Evolutionary conservation across 2,329 filamentous ascomycete genomes (phyloP).

Genomic region (Colletotrichum shisoi): DNA sequence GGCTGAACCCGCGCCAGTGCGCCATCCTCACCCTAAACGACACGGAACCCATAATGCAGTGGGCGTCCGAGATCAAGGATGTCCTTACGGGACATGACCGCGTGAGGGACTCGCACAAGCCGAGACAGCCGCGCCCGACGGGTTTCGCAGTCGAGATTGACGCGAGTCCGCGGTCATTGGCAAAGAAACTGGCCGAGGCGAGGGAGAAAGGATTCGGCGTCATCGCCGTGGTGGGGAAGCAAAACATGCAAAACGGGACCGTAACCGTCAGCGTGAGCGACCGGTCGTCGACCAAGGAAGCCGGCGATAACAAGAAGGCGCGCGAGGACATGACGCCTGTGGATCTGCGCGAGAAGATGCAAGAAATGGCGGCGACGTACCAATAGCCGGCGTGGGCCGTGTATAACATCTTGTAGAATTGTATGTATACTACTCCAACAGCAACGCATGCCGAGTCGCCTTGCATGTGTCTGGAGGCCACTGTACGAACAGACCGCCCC

Average conservation of each 20-base stretch:
- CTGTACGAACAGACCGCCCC: conserved; percentile 13
- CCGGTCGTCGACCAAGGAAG: conserved; percentile 43
- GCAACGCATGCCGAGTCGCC: conserved; percentile 1
- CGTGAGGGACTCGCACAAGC: conserved; percentile 40
- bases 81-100: conserved; percentile 60
- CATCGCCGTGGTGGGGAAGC: conserved; percentile 75
- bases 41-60: conserved; percentile 60
- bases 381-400: conserved; percentile 48
- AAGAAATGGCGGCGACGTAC: conserved; percentile 57
- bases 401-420: conserved; percentile 29
- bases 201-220: conserved; percentile 75
- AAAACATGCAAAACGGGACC: conserved; percentile 66
- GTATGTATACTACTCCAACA: conserved; percentile 25
- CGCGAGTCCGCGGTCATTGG: conserved; percentile 66
- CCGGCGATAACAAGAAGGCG: conserved; percentile 37
- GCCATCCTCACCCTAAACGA: conserved; percentile 77
- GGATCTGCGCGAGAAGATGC: conserved; percentile 57
- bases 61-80: conserved; percentile 57
- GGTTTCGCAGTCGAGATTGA: conserved; percentile 75
- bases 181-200: conserved; percentile 77
- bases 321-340: conserved; percentile 55
- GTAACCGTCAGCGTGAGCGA: conserved; percentile 56
- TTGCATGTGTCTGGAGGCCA: conserved; percentile 1
- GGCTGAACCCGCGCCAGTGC: conserved; percentile 82
- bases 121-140: conserved; percentile 59